Evolutionary conservation across 192 early-diverging fungal species (phyloP).

Genomic region (Podila epigama): DNA sequence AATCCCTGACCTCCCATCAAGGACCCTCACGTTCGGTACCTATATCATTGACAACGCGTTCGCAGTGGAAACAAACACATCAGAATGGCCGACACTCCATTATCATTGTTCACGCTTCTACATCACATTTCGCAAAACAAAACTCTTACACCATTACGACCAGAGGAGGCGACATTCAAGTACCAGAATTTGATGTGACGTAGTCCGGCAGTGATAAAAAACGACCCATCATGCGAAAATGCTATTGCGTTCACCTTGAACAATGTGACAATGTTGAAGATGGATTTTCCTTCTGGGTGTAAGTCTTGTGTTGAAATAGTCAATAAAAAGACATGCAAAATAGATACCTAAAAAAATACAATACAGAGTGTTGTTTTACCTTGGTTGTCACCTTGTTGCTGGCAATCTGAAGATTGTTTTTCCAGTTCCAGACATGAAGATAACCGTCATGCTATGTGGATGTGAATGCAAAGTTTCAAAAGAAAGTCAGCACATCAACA

Average conservation of each 20-base stretch:
- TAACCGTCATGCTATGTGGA: constrained; percentile 77
- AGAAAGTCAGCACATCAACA: neutral
- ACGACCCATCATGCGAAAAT: constrained; percentile 68
- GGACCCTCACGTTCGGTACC: constrained; percentile 47
- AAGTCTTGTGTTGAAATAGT: no score
- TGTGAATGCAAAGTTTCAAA: constrained; percentile 1
- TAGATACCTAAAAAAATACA: no score
- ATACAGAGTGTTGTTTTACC: no score
- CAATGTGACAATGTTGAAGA: no score
- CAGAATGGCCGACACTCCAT: no score
- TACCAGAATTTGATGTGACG: constrained; percentile 87
- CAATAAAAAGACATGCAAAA: no score
- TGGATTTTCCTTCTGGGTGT: no score
- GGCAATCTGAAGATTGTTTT: constrained; percentile 63
- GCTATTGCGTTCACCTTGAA: constrained; percentile 59
- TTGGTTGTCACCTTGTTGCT: constrained; percentile 71
- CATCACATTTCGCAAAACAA: no score
- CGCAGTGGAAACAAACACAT: no score
- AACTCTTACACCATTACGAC: constrained; percentile 21
- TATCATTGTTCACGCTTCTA: no score
- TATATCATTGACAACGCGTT: neutral
- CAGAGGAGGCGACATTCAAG: constrained; percentile 55
- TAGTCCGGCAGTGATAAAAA: constrained; percentile 81
- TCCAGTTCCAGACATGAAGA: constrained; percentile 86
- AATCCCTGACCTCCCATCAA: constrained; percentile 75